Percentiles rank a stretch among this genome's conserved stretches.
Conservation (phyloP, 306 rosid genomes). For the Dalbergia cultrata region DNA sequence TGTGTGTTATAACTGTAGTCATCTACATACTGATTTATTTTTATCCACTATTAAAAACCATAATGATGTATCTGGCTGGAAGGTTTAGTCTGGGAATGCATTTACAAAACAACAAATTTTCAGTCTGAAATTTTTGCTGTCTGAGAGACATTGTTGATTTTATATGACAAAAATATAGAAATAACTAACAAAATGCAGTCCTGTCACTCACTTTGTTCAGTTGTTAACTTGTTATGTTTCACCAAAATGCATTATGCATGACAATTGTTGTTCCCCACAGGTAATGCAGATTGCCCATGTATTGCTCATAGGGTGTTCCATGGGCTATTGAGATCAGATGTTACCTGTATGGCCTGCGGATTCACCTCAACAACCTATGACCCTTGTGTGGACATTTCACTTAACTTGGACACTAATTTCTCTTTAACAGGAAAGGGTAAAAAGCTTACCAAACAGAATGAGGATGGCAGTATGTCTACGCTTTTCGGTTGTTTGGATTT, state of each 20-base stretch:
- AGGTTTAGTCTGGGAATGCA: conserved; percentile 25
- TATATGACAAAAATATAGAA: background rate
- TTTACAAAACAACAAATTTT: conserved; percentile 16
- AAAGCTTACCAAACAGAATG: conserved; percentile 62
- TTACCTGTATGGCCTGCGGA: conserved; percentile 92
- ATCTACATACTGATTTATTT: background rate
- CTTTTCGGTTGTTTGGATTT: conserved; percentile 83
- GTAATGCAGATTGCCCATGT: conserved; percentile 77
- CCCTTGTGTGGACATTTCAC: conserved; percentile 90
- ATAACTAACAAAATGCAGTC: conserved; percentile 4
- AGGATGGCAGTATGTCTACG: conserved; percentile 58
- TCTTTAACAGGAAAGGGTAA: conserved; percentile 53
- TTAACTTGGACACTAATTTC: conserved; percentile 60
- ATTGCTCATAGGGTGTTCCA: conserved; percentile 86
- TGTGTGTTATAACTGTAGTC: conserved; percentile 17
- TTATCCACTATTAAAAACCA: background rate
- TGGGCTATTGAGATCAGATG: conserved; percentile 88
- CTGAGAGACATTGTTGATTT: too few relatives aligned
- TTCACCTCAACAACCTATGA: conserved; percentile 89
- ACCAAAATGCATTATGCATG: conserved; percentile 33
- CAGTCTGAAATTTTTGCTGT: conserved; percentile 10
- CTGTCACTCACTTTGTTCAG: conserved; percentile 23
- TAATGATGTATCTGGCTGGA: conserved; percentile 8
- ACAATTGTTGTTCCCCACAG: conserved; percentile 56
- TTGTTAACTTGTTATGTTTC: conserved; percentile 35